phyloP scores from a whole-genome alignment of 306 rosid genomes.

The Dryas octopetala region DNA sequence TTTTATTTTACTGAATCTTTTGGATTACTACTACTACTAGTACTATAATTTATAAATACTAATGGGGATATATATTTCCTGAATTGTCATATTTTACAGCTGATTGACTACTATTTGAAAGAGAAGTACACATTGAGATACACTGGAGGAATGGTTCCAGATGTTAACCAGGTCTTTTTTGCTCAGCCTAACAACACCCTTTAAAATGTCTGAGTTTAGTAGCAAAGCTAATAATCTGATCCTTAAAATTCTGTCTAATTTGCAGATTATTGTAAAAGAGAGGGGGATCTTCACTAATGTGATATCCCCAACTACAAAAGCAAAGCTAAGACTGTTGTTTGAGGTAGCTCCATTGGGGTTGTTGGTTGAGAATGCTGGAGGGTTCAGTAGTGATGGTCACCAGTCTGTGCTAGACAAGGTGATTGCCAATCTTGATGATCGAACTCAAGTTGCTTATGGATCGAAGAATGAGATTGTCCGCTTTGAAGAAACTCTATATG shows the following conservation, averaged over 20 bases:
- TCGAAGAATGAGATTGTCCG: conserved; percentile 88
- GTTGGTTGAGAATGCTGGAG: conserved; percentile 92
- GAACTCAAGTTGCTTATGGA: conserved; percentile 97
- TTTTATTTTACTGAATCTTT: not conserved
- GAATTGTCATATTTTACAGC: conserved; percentile 43
- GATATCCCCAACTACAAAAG: conserved; percentile 82
- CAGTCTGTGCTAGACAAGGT: conserved; percentile 86
- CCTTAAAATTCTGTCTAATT: not conserved
- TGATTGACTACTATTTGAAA: conserved; percentile 73
- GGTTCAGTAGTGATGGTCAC: conserved; percentile 87
- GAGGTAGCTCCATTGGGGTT: conserved; percentile 97
- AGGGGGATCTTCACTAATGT: conserved; percentile 94
- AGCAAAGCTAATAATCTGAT: too few species aligned
- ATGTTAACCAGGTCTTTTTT: conserved; percentile 81
- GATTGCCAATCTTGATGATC: conserved; percentile 65
- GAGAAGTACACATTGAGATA: conserved; percentile 97
- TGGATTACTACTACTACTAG: not conserved
- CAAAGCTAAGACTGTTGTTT: conserved; percentile 88
- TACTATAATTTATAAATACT: too few species aligned
- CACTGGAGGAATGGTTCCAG: conserved; percentile 99
- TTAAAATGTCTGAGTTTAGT: not conserved
- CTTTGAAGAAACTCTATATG: conserved; percentile 91
- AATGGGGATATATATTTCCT: conserved; percentile 23
- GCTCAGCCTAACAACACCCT: not conserved
- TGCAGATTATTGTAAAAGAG: conserved; percentile 90